Evolutionary conservation across 2,329 filamentous ascomycete species (phyloP).

Genomic region (Penicillium decumbens): DNA sequence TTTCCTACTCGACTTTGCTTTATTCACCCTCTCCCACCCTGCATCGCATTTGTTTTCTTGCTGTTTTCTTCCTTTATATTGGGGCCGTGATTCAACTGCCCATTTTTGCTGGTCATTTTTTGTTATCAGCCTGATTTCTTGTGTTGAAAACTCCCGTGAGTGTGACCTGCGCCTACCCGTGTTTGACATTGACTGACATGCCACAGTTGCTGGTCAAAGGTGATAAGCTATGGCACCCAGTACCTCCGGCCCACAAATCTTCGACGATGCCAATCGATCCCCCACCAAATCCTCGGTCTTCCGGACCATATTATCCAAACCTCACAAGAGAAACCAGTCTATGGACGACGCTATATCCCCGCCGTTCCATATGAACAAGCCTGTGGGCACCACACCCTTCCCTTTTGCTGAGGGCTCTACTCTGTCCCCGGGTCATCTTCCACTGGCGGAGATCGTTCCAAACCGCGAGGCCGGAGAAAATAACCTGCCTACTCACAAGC

Average conservation of each 20-base stretch:
- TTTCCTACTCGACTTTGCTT: constrained; percentile 9
- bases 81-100: constrained; percentile 1
- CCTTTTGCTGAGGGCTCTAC: constrained; percentile 50
- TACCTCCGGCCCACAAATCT: constrained; percentile 32
- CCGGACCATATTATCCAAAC: constrained; percentile 52
- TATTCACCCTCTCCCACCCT: constrained; percentile 3
- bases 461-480: constrained; percentile 33
- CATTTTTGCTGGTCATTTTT: constrained; percentile 5
- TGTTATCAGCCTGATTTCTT: constrained; percentile 12
- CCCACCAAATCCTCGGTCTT: constrained; percentile 45
- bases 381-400: constrained; percentile 36
- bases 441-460: constrained; percentile 38
- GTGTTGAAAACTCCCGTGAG: constrained; percentile 19
- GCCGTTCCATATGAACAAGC: constrained; percentile 40
- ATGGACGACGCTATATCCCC: constrained; percentile 28
- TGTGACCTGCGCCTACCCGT: constrained; percentile 17
- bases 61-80: constrained; percentile 1
- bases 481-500: constrained; percentile 31
- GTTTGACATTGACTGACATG: constrained; percentile 11
- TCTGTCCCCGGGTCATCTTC: constrained; percentile 31
- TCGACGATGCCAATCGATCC: constrained; percentile 35
- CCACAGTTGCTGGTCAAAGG: constrained; percentile 30
- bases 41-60: constrained; percentile 13
- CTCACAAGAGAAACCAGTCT: constrained; percentile 47
- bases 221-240: constrained; percentile 33